Evolutionary conservation across 2,329 filamentous ascomycete genomes (phyloP), one percentile per base, ranked within the genome.

Genomic region (Colletotrichum coccodes): DNA sequence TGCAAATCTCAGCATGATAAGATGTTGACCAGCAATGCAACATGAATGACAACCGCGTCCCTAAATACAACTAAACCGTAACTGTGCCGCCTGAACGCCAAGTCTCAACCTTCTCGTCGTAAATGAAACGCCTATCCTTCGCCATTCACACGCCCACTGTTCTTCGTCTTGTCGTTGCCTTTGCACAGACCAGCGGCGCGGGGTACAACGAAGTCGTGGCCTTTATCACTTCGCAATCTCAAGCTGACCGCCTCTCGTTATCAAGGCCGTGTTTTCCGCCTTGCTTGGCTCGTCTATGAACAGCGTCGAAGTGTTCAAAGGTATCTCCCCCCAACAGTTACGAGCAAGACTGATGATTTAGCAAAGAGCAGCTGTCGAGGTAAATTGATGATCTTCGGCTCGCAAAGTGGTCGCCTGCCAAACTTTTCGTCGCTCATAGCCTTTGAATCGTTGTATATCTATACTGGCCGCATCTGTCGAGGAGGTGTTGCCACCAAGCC

Each of bases 11-110:
- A 70, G 60, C 71, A 71, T 70, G 69, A 70, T 72, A 68, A 69
- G 66, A 70, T 67, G 65, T 66, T 71, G 70, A 72, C 53, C 66
- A 66, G 50, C 70, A 70, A 66, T 71, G 66, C 69, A 70, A 68
- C 66, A 66, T 67, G 69, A 71, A 71, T 70, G 69, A 70, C 71
- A 71, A 63, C 69, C 68, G 38, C 65, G 60, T 70, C 60, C 56
- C 49, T 60, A 62, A 61, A 68, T 58, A 47, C 60, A 67, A 59
- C 69, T 71, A 61, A 60, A 62, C 49, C 65, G 69, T 72, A 72
- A 72, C 60, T 72, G 69, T 71, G 65, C 58, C 71, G 69, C 61
- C 71, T 65, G 50, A 60, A 64, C 70, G 64, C 64, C 70, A 69
- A 64, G 58, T 26, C 46, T 60, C 58, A 60, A 57, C 59, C 34